Percentiles rank a stretch among this genome's conserved stretches.
These are phyloP conservation scores for Amanita pseudoporphyria DNA, from an alignment of 768 basidiomycete species.

Conservation along the genomic window DNA sequence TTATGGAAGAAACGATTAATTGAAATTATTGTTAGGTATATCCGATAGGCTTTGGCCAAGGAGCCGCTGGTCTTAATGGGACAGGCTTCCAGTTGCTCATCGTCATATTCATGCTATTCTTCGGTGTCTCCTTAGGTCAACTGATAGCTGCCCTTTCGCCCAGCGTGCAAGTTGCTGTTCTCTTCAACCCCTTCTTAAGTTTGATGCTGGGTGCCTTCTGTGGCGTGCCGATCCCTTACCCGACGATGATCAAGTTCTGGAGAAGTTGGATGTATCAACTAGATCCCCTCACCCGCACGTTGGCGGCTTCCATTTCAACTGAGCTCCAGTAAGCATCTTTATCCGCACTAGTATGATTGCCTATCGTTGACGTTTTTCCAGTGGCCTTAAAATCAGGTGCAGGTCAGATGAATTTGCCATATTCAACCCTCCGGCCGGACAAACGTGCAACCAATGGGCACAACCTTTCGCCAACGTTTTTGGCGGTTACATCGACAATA, in stretches of 20 bases:
- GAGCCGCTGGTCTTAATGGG: constrained; percentile 46
- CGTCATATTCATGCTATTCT: constrained; percentile 57
- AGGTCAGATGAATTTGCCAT: constrained; percentile 56
- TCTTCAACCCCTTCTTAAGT: constrained; percentile 72
- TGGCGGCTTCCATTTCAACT: constrained; percentile 68
- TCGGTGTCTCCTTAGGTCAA: constrained; percentile 62
- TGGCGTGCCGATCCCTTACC: constrained; percentile 70
- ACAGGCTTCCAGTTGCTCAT: constrained; percentile 67
- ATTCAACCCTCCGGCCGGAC: constrained; percentile 65
- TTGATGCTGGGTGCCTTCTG: constrained; percentile 64
- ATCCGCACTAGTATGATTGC: neutral
- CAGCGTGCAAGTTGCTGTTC: constrained; percentile 66
- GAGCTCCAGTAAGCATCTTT: constrained; percentile 52
- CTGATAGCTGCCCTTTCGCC: constrained; percentile 70
- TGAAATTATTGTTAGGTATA: constrained; percentile 29
- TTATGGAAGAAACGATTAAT: neutral
- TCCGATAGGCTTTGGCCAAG: constrained; percentile 60
- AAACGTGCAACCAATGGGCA: constrained; percentile 69
- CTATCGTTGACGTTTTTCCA: constrained; percentile 20
- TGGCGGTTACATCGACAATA: constrained; percentile 72
- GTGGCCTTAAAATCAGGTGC: constrained; percentile 57
- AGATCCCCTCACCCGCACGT: constrained; percentile 58
- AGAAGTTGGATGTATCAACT: constrained; percentile 70
- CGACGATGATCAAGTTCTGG: constrained; percentile 59
- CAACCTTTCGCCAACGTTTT: constrained; percentile 46